Percentiles rank a stretch among this genome's conserved stretches.
These are phyloP conservation scores for Mycotypha africana DNA, from an alignment of 371 early-diverging fungal genomes.

Conservation along the genomic window DNA sequence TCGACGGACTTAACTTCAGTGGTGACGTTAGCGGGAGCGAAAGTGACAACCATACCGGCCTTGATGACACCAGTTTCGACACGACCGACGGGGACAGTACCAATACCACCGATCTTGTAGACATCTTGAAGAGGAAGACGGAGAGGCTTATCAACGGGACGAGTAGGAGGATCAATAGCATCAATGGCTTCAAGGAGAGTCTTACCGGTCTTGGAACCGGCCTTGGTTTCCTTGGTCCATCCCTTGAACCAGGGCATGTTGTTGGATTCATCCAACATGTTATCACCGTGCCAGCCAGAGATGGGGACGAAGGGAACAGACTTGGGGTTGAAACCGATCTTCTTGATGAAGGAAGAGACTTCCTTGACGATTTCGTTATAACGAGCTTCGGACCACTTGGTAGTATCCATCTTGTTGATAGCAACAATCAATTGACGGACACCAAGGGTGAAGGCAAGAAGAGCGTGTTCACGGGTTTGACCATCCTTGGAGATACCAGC, in stretches of 20 bases:
- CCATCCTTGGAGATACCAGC: slow-evolving; percentile 99
- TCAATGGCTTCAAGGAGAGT: slow-evolving; percentile 95
- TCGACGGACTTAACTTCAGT: slow-evolving; percentile 98
- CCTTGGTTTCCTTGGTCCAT: slow-evolving; percentile 87
- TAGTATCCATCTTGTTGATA: slow-evolving; percentile 99
- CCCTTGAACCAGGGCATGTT: slow-evolving; percentile 97
- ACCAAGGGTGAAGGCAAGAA: slow-evolving; percentile 95
- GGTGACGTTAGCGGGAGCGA: slow-evolving; percentile 83
- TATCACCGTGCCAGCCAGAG: slow-evolving; percentile 97
- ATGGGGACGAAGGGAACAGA: slow-evolving; percentile 93
- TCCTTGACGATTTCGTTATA: slow-evolving; percentile 93
- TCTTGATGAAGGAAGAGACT: slow-evolving; percentile 90
- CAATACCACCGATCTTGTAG: slow-evolving; percentile 98
- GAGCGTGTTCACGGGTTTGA: slow-evolving; percentile 99
- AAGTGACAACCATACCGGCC: slow-evolving; percentile 87
- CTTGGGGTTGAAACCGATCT: slow-evolving; percentile 91
- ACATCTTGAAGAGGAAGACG: slow-evolving; percentile 97
- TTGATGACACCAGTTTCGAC: slow-evolving; percentile 95
- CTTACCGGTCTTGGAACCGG: slow-evolving; percentile 77
- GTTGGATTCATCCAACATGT: slow-evolving; percentile 88
- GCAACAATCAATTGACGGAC: slow-evolving; percentile 96
- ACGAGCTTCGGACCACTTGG: slow-evolving; percentile 91
- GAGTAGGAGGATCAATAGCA: slow-evolving; percentile 87
- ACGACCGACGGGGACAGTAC: slow-evolving; percentile 95
- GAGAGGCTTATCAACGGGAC: slow-evolving; percentile 93